Base-by-base conservation (phyloP, 2,329 filamentous ascomycete genomes). In the Lachnellula cervina region DNA sequence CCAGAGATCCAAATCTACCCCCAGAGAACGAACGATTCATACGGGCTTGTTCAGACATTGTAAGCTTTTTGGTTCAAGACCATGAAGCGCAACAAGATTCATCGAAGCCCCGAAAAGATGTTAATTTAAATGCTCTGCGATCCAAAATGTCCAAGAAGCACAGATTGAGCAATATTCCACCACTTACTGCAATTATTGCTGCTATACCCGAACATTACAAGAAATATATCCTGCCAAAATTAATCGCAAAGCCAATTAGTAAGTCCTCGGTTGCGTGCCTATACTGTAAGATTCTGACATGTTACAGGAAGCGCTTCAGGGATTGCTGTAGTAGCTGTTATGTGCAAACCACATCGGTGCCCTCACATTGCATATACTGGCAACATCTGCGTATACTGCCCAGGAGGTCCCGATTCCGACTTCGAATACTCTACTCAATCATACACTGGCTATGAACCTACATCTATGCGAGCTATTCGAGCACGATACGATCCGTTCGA, bases 151-250 rank as follows among this genome's bases (percentile, higher is more conserved):
- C 94, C 46, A 96, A 94, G 76, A 97, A 97, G 76, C 91, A 97
- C 76, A 88, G 86, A 70, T 78, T 99, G 59, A 87, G 84, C 71
- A 90, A 84, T 59, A 89, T 96, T 64, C 94, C 94, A 34, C 90
- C 95, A 25, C 77, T 99, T 62, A 97, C 93, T 8, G 93, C 94
- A 58, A 99, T 99, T 69, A 97, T 99, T 69, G 90, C 94, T 53
- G 94, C 94, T 9, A 93, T 99, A 37, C 95, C 95, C n/a, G 94
- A 99, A 71, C 92, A 97, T 72, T 97, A 97, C 77, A 99, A 97
- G 79, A 99, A 97, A 76, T 97, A 97, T 68, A 97, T 99, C 59
- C 75, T 97, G 59, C 94, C 92, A 19, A 96, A 96, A 74, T 78
- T 99, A 60, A 91, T 99, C 65, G 94, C 95, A 25, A 99, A 99